Conservation (phyloP, 148 eudicot species). For the Linanthus parryae region DNA sequence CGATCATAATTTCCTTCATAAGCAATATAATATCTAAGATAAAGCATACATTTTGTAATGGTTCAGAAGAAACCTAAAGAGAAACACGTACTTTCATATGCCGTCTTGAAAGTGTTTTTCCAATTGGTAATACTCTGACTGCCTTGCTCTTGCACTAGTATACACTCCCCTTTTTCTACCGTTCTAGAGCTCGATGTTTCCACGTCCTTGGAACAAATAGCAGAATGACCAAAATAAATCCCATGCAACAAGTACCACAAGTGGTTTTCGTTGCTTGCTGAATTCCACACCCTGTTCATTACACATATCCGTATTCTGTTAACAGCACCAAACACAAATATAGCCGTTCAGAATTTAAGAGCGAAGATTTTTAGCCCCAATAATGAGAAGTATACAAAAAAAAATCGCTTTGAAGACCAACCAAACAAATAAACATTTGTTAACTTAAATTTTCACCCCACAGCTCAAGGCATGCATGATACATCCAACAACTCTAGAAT, state of each 20-base stretch:
- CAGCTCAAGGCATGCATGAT: neutral
- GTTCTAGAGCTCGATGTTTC: constrained; percentile 11
- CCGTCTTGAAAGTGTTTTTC: constrained; percentile 52
- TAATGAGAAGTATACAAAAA: neutral
- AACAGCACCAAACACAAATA: neutral
- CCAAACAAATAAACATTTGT: neutral
- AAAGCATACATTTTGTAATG: neutral
- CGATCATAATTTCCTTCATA: neutral
- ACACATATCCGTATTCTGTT: constrained; percentile 10
- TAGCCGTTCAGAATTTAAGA: neutral
- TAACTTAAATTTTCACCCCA: neutral
- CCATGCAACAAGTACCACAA: constrained; percentile 53
- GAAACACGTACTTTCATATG: constrained; percentile 39
- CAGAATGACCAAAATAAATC: constrained; percentile 33
- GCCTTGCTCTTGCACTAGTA: constrained; percentile 13
- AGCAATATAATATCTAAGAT: neutral
- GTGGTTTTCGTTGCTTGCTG: constrained; percentile 53
- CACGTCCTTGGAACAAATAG: constrained; percentile 8
- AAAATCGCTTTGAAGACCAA: neutral
- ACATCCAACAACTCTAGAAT: neutral
- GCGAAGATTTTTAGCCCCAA: neutral
- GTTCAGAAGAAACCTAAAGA: neutral
- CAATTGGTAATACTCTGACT: constrained; percentile 21
- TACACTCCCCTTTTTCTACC: constrained; percentile 10
- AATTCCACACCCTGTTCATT: constrained; percentile 71